Evolutionary conservation across 2,329 filamentous ascomycete genomes (phyloP), one percentile per base, ranked within the genome.

Genomic region (Pseudogymnoascus sp.): DNA sequence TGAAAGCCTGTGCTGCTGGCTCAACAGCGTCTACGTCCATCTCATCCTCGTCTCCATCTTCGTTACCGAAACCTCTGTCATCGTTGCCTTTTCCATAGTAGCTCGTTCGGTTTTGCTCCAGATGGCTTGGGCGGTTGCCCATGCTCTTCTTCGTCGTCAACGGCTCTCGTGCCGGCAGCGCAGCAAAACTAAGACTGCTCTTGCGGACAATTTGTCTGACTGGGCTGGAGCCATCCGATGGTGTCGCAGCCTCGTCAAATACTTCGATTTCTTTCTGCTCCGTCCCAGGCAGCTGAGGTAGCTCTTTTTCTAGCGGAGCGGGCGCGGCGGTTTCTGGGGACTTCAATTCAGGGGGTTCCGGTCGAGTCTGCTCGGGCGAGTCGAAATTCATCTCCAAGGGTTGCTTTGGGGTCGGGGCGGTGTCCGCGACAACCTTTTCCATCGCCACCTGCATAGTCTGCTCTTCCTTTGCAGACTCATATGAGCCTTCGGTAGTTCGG

Each of bases 151-250:
- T 96, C 14, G 85, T 85, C 34, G 87, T 86, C 62, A 98, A 80
- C 37, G 93, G 93, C 72, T 98, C 93, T 66, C 95, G 85, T 2
- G 93, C 93, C 31, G 95, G 95, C 11, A 99, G 81, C 16, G 95
- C 92, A 39, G 95, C 92, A 77, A 99, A 98, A 65, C 90, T 96
- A 66, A 99, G 82, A 74, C 93, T 98, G 77, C 93, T 96, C 80
- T 98, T 98, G 66, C 93, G 88, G 69, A 96, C 84, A 31, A 90
- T 80, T 1, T 89, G 89, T 69, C 90, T 83, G 60, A 90, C 85
- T 0, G 90, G 90, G 69, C 89, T 93, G 0, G 90, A 91, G 0
- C 79, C 82, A 60, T 90, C 88, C 1, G 88, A 90, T 14, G 84
- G 83, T 2, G 87, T 89, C 66, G 36, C 62, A 14, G 66, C 62